These are phyloP conservation scores for Rhynchosporium agropyri DNA, from an alignment of 2,329 filamentous ascomycete genomes.

Conservation along the genomic window DNA sequence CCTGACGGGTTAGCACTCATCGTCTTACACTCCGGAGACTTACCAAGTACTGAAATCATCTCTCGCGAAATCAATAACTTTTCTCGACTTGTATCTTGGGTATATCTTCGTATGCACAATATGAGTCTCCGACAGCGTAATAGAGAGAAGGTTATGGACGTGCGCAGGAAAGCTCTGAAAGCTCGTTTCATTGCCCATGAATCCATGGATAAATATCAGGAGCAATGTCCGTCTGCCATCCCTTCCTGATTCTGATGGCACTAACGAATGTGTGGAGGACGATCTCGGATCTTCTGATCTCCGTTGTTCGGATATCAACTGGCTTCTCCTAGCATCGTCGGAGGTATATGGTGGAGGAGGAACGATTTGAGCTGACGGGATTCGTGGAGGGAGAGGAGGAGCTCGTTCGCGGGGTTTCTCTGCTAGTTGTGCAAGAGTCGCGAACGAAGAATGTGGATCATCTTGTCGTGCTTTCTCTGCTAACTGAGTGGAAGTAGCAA, in stretches of 20 bases:
- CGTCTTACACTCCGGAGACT: slow-evolving; percentile 27
- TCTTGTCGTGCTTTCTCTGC: slow-evolving; percentile 28
- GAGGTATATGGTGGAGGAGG: slow-evolving; percentile 39
- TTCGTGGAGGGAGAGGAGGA: slow-evolving; percentile 40
- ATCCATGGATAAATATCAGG: slow-evolving; percentile 85
- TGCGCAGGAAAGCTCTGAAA: slow-evolving; percentile 88
- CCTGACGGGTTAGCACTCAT: slow-evolving; percentile 47
- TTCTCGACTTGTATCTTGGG: slow-evolving; percentile 76
- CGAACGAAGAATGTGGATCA: slow-evolving; percentile 17
- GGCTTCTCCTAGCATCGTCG: slow-evolving; percentile 36
- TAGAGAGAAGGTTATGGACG: slow-evolving; percentile 73
- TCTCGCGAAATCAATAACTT: slow-evolving; percentile 70
- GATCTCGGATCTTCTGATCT: slow-evolving; percentile 41
- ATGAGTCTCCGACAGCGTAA: slow-evolving; percentile 70
- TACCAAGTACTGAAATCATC: slow-evolving; percentile 83
- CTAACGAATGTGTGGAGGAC: slow-evolving; percentile 42
- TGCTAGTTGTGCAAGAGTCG: slow-evolving; percentile 29
- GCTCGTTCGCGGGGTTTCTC: slow-evolving; percentile 26
- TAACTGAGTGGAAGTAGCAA: slow-evolving; percentile 34
- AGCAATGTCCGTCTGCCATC: slow-evolving; percentile 60
- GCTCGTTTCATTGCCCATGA: slow-evolving; percentile 84
- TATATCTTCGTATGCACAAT: slow-evolving; percentile 86
- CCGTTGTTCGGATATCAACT: slow-evolving; percentile 42
- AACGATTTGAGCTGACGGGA: slow-evolving; percentile 20
- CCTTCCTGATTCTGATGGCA: slow-evolving; percentile 38